A percentile compares a stretch with the other conserved stretches of the same genome.
These are phyloP conservation scores for Arabis hirsuta DNA, from an alignment of 345 rosid species.

Conservation along the genomic window DNA sequence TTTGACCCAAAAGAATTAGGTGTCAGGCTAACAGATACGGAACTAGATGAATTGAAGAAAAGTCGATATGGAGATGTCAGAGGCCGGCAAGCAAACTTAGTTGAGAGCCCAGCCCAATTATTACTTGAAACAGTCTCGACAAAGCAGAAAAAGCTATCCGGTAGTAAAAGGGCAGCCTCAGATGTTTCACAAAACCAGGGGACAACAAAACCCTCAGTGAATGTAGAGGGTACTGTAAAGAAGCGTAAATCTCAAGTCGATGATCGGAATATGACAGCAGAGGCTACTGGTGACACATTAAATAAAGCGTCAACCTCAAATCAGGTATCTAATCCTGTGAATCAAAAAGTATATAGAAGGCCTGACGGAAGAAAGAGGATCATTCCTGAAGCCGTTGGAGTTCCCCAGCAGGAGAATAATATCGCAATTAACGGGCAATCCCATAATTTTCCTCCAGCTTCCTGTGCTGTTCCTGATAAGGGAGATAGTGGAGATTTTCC, in stretches of 20 bases:
- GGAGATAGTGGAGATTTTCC: conserved; percentile 52
- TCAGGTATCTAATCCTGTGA: conserved; percentile 78
- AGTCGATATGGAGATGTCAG: conserved; percentile 94
- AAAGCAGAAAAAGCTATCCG: conserved; percentile 71
- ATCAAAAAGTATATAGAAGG: conserved; percentile 89
- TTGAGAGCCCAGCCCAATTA: conserved; percentile 91
- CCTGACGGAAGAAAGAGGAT: conserved; percentile 99
- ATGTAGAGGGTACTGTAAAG: conserved; percentile 51
- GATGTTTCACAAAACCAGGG: conserved; percentile 64
- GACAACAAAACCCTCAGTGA: conserved; percentile 61
- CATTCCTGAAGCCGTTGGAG: conserved; percentile 97
- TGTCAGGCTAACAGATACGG: conserved; percentile 65
- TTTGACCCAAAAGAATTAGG: conserved; percentile 90
- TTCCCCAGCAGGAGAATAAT: conserved; percentile 61
- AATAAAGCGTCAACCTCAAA: conserved; percentile 57
- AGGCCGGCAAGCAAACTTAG: conserved; percentile 90
- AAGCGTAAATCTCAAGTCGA: conserved; percentile 62
- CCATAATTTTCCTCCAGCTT: conserved; percentile 47
- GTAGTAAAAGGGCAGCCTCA: conserved; percentile 60
- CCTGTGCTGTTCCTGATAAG: conserved; percentile 49
- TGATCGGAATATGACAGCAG: conserved; percentile 55
- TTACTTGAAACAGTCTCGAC: conserved; percentile 92
- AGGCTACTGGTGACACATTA: conserved; percentile 53
- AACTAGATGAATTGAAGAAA: conserved; percentile 89
- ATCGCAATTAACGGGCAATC: conserved; percentile 47